Conservation (phyloP, 78 protist species). For the Trichosphaerium sp. region DNA sequence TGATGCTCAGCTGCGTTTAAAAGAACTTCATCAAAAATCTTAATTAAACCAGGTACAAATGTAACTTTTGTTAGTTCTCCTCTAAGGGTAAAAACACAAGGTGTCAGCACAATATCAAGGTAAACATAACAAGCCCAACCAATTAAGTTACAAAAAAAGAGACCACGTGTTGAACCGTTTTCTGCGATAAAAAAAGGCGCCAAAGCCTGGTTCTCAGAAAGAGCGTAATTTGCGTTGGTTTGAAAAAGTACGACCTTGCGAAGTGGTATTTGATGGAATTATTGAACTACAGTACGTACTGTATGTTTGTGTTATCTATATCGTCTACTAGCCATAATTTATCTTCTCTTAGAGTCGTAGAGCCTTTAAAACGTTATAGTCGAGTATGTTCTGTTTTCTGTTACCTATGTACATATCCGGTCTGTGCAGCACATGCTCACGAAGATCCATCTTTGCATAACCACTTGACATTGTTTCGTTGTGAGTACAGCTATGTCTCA, state of each 20-base stretch:
- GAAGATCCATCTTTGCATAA: conserved; percentile 71
- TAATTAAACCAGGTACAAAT: conserved; percentile 91
- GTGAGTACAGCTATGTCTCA: too few relatives aligned
- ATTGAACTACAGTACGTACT: conserved; percentile 5
- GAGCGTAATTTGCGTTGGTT: too few relatives aligned
- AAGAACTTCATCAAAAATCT: conserved; percentile 97
- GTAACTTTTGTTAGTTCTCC: conserved; percentile 34
- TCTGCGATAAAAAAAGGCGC: too few relatives aligned
- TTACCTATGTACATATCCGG: conserved; percentile 98
- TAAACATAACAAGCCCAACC: too few relatives aligned
- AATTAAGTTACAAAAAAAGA: too few relatives aligned
- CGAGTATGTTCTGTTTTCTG: background rate
- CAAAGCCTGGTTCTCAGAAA: too few relatives aligned
- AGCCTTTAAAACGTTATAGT: too few relatives aligned
- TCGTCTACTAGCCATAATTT: background rate
- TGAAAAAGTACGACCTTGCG: too few relatives aligned
- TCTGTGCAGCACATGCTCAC: conserved; percentile 85
- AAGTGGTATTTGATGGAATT: too few relatives aligned
- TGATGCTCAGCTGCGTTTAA: conserved; percentile 99
- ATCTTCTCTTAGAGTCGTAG: background rate
- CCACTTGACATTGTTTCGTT: conserved; percentile 40
- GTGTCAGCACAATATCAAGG: too few relatives aligned
- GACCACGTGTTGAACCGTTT: too few relatives aligned
- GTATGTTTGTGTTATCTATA: conserved; percentile 12
- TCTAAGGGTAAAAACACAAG: too few relatives aligned